Conservation (phyloP, 768 basidiomycete species). For the Trametes punicea region DNA sequence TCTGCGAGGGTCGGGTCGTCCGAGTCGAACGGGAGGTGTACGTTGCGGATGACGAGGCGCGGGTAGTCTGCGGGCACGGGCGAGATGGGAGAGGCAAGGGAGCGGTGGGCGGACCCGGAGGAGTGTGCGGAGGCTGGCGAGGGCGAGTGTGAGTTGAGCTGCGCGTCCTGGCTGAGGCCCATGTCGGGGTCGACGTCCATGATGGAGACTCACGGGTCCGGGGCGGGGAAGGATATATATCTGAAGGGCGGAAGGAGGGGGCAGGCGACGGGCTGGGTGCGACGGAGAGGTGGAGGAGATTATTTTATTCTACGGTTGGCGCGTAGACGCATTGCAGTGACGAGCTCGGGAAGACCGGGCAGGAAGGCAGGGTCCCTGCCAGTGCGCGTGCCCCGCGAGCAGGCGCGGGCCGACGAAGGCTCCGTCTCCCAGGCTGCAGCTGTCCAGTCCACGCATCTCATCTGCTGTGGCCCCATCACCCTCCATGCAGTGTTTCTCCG, state of each 20-base stretch:
- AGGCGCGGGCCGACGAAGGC: not conserved
- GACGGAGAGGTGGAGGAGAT: not conserved
- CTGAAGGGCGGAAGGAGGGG: not conserved
- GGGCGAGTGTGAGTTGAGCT: not conserved
- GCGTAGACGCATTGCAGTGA: too few relatives aligned
- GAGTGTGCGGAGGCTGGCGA: not conserved
- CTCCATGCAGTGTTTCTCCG: too few relatives aligned
- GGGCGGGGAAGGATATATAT: constrained; percentile 1
- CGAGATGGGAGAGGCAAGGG: too few relatives aligned
- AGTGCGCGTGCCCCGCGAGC: too few relatives aligned
- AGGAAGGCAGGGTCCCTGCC: too few relatives aligned
- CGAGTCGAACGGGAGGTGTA: constrained; percentile 17
- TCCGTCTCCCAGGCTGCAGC: too few relatives aligned
- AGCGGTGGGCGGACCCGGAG: too few relatives aligned
- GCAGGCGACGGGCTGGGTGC: not conserved
- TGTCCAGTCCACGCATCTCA: not conserved
- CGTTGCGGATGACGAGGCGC: constrained; percentile 21
- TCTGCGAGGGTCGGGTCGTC: constrained; percentile 13
- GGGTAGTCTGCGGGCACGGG: constrained; percentile 6
- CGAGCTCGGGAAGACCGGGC: not conserved
- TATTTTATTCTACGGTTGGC: not conserved
- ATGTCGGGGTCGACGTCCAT: constrained; percentile 20
- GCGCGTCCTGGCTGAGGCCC: too few relatives aligned
- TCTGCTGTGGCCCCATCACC: too few relatives aligned
- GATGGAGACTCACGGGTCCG: not conserved